Percentiles rank a stretch among this genome's conserved stretches.
Evolutionary conservation across 305 asterid species (phyloP).

Genomic region (Plantago lanceolata): DNA sequence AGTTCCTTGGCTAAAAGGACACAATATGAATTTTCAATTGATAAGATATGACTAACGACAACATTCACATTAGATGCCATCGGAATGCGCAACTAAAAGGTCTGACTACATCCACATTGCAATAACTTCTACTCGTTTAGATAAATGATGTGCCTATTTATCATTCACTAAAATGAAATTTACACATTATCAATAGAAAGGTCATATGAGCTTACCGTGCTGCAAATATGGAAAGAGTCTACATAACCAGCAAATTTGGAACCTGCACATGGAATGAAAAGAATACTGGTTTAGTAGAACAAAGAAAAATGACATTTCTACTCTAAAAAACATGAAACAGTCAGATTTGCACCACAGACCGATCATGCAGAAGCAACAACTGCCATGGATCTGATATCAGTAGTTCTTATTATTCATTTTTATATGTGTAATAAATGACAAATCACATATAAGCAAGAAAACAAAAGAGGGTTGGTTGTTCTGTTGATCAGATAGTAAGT

Average conservation of each 20-base stretch:
- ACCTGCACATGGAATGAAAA: constrained; percentile 41
- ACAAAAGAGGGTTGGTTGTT: too few species aligned
- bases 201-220: constrained; percentile 60
- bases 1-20: too few species aligned
- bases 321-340: background rate
- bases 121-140: background rate
- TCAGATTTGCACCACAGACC: background rate
- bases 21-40: too few species aligned
- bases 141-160: background rate
- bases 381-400: too few species aligned
- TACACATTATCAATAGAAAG: constrained; percentile 9
- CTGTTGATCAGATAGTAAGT: too few species aligned
- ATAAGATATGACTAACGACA: too few species aligned
- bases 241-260: constrained; percentile 93
- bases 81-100: too few species aligned
- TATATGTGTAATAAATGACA: too few species aligned
- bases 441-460: too few species aligned
- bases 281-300: constrained; percentile 16
- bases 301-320: background rate
- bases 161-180: background rate
- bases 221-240: constrained; percentile 72
- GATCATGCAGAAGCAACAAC: background rate
- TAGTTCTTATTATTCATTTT: too few species aligned
- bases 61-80: too few species aligned
- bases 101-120: too few species aligned